Evolutionary conservation across 371 early-diverging fungal genomes (phyloP), one percentile per base, ranked within the genome.

Genomic region (Mortierella sp.): DNA sequence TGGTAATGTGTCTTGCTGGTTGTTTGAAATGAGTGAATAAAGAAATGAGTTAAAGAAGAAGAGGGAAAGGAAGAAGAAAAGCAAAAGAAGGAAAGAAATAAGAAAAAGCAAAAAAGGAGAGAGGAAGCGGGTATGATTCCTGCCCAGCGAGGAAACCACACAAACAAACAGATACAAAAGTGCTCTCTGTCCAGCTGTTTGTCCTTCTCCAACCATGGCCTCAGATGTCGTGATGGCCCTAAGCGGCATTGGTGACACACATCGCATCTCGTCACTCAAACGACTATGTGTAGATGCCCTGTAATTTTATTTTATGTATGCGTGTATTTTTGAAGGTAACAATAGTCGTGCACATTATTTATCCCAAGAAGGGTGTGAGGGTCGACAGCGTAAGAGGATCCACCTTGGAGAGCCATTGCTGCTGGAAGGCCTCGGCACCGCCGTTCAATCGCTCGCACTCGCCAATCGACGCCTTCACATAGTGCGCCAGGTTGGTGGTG

Each of bases 301-400:
- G n/a, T 61, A 9, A 16, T 61, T 19, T 61, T 53, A 26, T 39
- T 39, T 58, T 44, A 14, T 41, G 41, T 65, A 24, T 66, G n/a
- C 29, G 48, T 55, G 44, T 45, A 70, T 22, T 45, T 24, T 8
- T 48, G n/a, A 34, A 10, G 34, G 19, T 10, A 39, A 34, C 61
- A 61, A 61, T 34, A 22, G 7, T 55, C 37, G 37, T 31, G 52
- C 16, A 2, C 9, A 7, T 2, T 26, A 45, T 50, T 52, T 70
- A 80, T 19, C 64, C 70, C 13, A 85, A 65, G 10, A 85, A 63
- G 3, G 82, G 79, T 53, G 37, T 79, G 78, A 79, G 86, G 71
- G 75, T 86, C 52, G 88, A 89, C 68, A 92, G 68, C 61, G 91
- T 71, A 1, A 87, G 79, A 9, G 87, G 83, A 74, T 92, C 93